A percentile compares a stretch with the other conserved stretches of the same genome.
phyloP scores from a whole-genome alignment of 345 rosid species.

The Triadica sebifera region DNA sequence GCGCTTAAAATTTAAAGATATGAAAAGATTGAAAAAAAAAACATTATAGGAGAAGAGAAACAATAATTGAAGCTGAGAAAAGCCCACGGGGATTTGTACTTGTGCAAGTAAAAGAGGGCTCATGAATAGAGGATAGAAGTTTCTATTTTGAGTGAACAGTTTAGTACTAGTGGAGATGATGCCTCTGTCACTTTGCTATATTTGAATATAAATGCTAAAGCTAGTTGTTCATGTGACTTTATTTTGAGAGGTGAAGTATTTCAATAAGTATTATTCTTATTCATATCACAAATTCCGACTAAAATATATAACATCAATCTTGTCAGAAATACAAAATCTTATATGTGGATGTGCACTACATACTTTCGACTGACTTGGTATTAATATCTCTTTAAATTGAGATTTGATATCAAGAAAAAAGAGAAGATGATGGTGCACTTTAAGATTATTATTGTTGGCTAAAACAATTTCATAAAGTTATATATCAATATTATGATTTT shows the following conservation, averaged over 20 bases:
- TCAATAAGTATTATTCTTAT: background rate
- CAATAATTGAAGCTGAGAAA: constrained; percentile 20
- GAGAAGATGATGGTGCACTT: background rate
- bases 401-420: background rate
- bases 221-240: background rate
- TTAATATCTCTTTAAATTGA: background rate
- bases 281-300: background rate
- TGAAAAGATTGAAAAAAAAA: constrained; percentile 1
- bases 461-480: no score
- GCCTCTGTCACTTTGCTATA: constrained; percentile 17
- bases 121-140: constrained; percentile 16
- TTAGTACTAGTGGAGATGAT: constrained; percentile 11
- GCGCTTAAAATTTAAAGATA: background rate
- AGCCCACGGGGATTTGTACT: constrained; percentile 4
- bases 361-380: background rate
- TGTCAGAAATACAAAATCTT: background rate
- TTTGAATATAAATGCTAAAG: constrained; percentile 15
- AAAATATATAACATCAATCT: background rate
- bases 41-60: background rate
- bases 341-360: background rate
- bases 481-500: no score
- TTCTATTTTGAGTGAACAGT: constrained; percentile 3
- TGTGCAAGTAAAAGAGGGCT: background rate
- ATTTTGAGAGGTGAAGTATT: background rate
- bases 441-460: no score